Percentiles rank a stretch among this genome's conserved stretches.
Conservation (phyloP, 2,329 filamentous ascomycete species). For the Hyphodiscus sp. region DNA sequence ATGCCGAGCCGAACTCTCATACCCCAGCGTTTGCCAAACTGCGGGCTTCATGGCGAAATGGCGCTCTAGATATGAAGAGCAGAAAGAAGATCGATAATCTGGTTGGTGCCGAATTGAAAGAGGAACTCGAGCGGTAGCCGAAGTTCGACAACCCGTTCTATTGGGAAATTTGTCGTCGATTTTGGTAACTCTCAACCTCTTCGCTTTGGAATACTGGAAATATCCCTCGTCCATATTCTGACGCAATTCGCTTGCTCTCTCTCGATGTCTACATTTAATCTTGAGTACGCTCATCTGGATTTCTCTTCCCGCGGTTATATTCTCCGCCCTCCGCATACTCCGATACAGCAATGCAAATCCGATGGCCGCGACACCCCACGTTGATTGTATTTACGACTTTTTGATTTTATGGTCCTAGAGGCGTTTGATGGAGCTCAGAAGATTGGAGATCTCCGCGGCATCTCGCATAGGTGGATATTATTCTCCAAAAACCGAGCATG, state of each 20-base stretch:
- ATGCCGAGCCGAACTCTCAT: conserved; percentile 31
- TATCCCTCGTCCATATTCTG: neutral
- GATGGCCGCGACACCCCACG: conserved; percentile 16
- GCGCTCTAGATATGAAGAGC: conserved; percentile 47
- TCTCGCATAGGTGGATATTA: conserved; percentile 14
- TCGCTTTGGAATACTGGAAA: neutral
- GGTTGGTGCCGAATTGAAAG: conserved; percentile 43
- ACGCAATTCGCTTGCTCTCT: neutral
- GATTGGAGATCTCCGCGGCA: conserved; percentile 27
- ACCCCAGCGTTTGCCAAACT: conserved; percentile 44
- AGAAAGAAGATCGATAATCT: conserved; percentile 48
- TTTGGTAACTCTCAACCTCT: neutral
- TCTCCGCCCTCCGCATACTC: neutral
- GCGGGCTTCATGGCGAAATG: conserved; percentile 46
- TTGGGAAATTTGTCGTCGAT: neutral
- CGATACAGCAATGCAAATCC: conserved; percentile 6
- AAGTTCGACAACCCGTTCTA: neutral
- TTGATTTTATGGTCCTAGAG: conserved; percentile 21
- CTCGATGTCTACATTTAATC: neutral
- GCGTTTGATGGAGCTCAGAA: conserved; percentile 28
- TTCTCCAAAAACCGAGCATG: conserved; percentile 16
- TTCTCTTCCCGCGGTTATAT: neutral
- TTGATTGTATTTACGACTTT: conserved; percentile 28
- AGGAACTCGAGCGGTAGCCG: conserved; percentile 40
- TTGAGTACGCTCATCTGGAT: neutral